These are phyloP conservation scores for Paxillus involutus DNA, from an alignment of 768 basidiomycete genomes.

Conservation along the genomic window DNA sequence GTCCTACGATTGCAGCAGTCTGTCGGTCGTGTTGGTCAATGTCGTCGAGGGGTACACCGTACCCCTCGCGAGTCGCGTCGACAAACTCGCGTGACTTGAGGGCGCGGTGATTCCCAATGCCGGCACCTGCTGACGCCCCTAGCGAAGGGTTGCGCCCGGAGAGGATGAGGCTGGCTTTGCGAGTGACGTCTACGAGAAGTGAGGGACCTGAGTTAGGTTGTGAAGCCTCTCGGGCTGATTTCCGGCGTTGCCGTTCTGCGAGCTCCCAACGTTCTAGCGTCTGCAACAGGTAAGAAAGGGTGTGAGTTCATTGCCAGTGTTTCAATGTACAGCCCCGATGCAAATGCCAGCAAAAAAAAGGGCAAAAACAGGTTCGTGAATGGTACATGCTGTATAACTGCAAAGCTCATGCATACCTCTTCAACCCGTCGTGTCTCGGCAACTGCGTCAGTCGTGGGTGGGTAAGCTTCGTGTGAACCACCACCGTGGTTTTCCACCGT, in stretches of 20 bases:
- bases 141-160: slow-evolving; percentile 38
- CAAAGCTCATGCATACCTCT: slow-evolving; percentile 50
- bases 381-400: too few relatives aligned
- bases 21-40: slow-evolving; percentile 35
- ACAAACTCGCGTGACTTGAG: slow-evolving; percentile 52
- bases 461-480: slow-evolving; percentile 42
- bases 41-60: slow-evolving; percentile 51
- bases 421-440: slow-evolving; percentile 68
- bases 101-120: slow-evolving; percentile 43
- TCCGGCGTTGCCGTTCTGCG: slow-evolving; percentile 74
- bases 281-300: slow-evolving; percentile 35
- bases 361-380: slow-evolving; percentile 1
- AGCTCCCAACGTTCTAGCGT: slow-evolving; percentile 78
- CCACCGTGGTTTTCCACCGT: slow-evolving; percentile 22
- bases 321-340: too few relatives aligned
- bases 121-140: slow-evolving; percentile 24
- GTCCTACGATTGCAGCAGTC: slow-evolving; percentile 39
- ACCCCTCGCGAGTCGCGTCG: slow-evolving; percentile 35
- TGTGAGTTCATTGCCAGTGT: not conserved
- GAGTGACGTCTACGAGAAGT: slow-evolving; percentile 56
- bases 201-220: slow-evolving; percentile 34
- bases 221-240: slow-evolving; percentile 62
- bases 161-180: slow-evolving; percentile 61
- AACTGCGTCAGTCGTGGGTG: slow-evolving; percentile 65
- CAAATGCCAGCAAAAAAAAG: not conserved